Percentiles rank a stretch among this genome's conserved stretches.
phyloP scores from a whole-genome alignment of 352 stramenopile genomes.

The Stephanocyclus meneghinianus region DNA sequence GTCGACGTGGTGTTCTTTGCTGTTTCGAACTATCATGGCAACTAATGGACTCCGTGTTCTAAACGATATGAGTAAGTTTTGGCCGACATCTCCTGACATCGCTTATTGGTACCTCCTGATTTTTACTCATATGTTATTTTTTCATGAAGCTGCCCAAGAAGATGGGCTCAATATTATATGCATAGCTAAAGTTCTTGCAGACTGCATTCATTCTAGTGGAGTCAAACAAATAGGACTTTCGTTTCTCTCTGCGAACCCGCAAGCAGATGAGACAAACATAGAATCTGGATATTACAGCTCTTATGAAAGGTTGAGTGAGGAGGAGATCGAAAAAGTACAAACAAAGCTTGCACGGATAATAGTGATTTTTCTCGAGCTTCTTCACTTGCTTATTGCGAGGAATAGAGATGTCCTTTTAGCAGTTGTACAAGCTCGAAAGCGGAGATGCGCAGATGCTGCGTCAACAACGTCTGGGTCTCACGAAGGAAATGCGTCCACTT shows the following conservation, averaged over 20 bases:
- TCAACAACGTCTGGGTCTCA: constrained; percentile 46
- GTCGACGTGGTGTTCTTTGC: constrained; percentile 82
- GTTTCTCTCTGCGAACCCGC: constrained; percentile 62
- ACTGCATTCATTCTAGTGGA: constrained; percentile 81
- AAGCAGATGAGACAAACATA: constrained; percentile 36
- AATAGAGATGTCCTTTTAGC: constrained; percentile 80
- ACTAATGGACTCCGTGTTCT: constrained; percentile 77
- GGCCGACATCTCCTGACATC: background rate
- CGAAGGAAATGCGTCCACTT: constrained; percentile 35
- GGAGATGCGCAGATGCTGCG: constrained; percentile 43
- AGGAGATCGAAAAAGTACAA: constrained; percentile 75
- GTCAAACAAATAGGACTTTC: constrained; percentile 80
- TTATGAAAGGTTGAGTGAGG: constrained; percentile 69
- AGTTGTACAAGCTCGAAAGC: constrained; percentile 67
- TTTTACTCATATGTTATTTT: constrained; percentile 2
- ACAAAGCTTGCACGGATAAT: constrained; percentile 74
- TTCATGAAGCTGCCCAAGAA: constrained; percentile 27
- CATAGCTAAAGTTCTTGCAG: constrained; percentile 79
- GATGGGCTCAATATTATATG: constrained; percentile 71
- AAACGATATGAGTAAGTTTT: constrained; percentile 44
- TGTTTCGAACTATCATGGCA: constrained; percentile 81
- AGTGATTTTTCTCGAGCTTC: constrained; percentile 82
- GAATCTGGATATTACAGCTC: constrained; percentile 34
- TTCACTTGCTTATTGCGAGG: constrained; percentile 79
- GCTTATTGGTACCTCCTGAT: constrained; percentile 7